Evolutionary conservation across 495 filamentous ascomycete species (phyloP).

Genomic region (Cenococcum geophilum): DNA sequence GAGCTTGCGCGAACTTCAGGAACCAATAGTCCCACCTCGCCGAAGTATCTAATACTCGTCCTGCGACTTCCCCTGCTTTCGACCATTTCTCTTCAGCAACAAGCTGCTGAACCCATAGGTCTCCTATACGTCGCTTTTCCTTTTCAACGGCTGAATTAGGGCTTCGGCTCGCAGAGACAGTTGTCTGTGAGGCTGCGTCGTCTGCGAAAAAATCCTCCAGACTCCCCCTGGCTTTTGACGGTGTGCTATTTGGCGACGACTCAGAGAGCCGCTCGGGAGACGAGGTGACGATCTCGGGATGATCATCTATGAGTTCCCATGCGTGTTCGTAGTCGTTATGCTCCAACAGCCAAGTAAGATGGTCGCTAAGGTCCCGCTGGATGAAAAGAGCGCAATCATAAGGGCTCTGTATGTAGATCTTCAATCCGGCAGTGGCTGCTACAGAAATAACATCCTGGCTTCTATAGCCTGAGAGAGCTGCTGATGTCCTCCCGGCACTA

Average conservation of each 20-base stretch:
- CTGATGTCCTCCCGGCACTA: slow-evolving; percentile 38
- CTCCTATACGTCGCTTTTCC: slow-evolving; percentile 87
- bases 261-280: slow-evolving; percentile 35
- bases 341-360: slow-evolving; percentile 75
- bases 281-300: slow-evolving; percentile 63
- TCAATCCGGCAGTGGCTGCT: slow-evolving; percentile 60
- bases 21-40: slow-evolving; percentile 92
- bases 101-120: slow-evolving; percentile 84
- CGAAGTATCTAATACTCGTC: slow-evolving; percentile 71
- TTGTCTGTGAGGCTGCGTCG: slow-evolving; percentile 57
- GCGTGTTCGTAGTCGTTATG: slow-evolving; percentile 73
- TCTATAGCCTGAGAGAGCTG: slow-evolving; percentile 15
- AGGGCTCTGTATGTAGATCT: slow-evolving; percentile 92
- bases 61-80: slow-evolving; percentile 68
- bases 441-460: slow-evolving; percentile 33
- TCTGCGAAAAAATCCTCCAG: slow-evolving; percentile 75
- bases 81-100: slow-evolving; percentile 66
- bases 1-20: slow-evolving; percentile 75
- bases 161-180: slow-evolving; percentile 44
- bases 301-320: slow-evolving; percentile 80
- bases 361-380: slow-evolving; percentile 75
- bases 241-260: slow-evolving; percentile 44
- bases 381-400: slow-evolving; percentile 89
- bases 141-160: slow-evolving; percentile 63
- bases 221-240: slow-evolving; percentile 47